Percentiles rank a stretch among this genome's conserved stretches.
phyloP scores from a whole-genome alignment of 345 rosid genomes.

The Euphorbia pulcherrima region DNA sequence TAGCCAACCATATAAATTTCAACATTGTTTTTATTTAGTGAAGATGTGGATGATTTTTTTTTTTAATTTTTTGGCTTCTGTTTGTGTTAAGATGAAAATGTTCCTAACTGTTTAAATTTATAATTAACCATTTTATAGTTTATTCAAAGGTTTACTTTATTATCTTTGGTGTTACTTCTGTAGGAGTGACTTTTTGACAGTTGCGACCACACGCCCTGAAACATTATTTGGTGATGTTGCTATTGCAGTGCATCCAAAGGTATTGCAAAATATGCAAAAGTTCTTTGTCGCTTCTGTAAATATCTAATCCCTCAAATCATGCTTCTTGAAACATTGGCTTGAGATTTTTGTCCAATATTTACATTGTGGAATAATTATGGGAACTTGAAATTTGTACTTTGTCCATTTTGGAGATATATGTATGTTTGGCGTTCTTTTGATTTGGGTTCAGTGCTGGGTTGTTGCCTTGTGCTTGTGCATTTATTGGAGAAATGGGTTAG shows the following conservation, averaged over 20 bases:
- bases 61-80: neutral
- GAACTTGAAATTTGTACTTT: neutral
- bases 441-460: neutral
- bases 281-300: neutral
- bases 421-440: neutral
- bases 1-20: neutral
- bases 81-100: neutral
- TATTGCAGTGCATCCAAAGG: conserved; percentile 89
- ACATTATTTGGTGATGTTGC: conserved; percentile 97
- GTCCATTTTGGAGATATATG: neutral
- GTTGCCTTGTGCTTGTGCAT: neutral
- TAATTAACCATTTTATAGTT: neutral
- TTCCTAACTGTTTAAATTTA: neutral
- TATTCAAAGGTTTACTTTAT: conserved; percentile 9
- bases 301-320: neutral
- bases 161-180: conserved; percentile 27
- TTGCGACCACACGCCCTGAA: conserved; percentile 97
- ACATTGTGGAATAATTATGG: neutral
- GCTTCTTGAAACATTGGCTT: neutral
- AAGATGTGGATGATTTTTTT: too few relatives aligned
- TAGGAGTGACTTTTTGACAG: conserved; percentile 78
- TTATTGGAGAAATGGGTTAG: neutral
- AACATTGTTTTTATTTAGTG: neutral
- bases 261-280: conserved; percentile 16
- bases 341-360: neutral